Evolutionary conservation across 768 basidiomycete species (phyloP).

Genomic region (Piloderma croceum): DNA sequence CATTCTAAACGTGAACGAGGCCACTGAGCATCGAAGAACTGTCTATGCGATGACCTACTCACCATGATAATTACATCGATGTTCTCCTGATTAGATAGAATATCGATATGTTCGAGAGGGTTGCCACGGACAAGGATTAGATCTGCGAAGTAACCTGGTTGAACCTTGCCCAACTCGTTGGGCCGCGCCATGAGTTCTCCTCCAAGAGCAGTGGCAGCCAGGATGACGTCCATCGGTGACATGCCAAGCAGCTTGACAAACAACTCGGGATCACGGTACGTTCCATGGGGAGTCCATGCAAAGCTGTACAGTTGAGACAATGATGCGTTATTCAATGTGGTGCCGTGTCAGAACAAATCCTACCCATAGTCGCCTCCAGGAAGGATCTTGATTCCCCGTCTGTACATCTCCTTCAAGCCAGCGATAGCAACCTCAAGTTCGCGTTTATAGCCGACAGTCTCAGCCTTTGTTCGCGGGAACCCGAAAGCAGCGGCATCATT

Average conservation of each 20-base stretch:
- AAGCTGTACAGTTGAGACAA: constrained; percentile 16
- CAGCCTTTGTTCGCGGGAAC: constrained; percentile 18
- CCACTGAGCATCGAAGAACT: neutral
- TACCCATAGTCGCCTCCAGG: constrained; percentile 36
- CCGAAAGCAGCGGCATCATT: constrained; percentile 21
- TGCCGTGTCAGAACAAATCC: constrained; percentile 1
- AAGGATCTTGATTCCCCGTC: constrained; percentile 29
- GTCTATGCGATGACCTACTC: constrained; percentile 7
- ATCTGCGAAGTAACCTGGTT: constrained; percentile 33
- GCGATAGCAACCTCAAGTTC: constrained; percentile 29
- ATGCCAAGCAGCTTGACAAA: constrained; percentile 31
- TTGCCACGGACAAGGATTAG: constrained; percentile 31
- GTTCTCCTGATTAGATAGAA: constrained; percentile 27
- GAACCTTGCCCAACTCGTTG: constrained; percentile 31
- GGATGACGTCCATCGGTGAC: constrained; percentile 33
- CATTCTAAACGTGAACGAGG: constrained; percentile 17
- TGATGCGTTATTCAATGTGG: neutral
- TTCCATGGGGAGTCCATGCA: constrained; percentile 30
- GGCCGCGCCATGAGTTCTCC: constrained; percentile 33
- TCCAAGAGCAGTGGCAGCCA: constrained; percentile 30
- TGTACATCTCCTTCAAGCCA: constrained; percentile 32
- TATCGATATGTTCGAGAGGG: constrained; percentile 29
- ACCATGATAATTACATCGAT: constrained; percentile 32
- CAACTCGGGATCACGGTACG: constrained; percentile 32
- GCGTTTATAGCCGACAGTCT: constrained; percentile 20